These are phyloP conservation scores for Aquilaria sinensis DNA, from an alignment of 345 rosid species.

Conservation along the genomic window DNA sequence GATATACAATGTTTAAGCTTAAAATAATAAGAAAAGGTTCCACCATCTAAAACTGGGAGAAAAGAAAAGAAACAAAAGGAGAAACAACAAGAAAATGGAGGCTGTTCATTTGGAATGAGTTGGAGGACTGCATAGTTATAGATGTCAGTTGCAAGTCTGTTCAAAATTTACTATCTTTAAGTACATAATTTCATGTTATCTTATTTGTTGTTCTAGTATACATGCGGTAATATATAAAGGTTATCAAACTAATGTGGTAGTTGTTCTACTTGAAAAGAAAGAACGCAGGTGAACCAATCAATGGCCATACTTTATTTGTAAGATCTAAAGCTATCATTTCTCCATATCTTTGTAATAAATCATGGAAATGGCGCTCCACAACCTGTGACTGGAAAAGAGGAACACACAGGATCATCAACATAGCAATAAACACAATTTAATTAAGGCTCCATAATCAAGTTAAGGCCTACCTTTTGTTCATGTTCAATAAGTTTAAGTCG, in stretches of 20 bases:
- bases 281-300: constrained; percentile 7
- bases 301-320: constrained; percentile 58
- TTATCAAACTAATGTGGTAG: no score
- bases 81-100: no score
- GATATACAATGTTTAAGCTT: constrained; percentile 6
- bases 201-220: no score
- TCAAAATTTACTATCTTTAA: no score
- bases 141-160: no score
- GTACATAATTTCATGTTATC: no score
- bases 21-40: no score
- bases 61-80: no score
- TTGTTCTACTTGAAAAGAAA: constrained; percentile 6
- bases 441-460: constrained; percentile 7
- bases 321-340: constrained; percentile 65
- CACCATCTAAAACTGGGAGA: no score
- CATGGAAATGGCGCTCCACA: constrained; percentile 84
- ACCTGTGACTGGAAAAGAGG: constrained; percentile 54
- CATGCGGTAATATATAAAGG: no score
- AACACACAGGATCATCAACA: constrained; percentile 10
- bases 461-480: constrained; percentile 54
- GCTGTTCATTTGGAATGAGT: neutral
- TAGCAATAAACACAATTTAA: constrained; percentile 8
- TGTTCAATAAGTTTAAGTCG: constrained; percentile 54
- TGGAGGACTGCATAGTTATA: neutral
- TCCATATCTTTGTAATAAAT: constrained; percentile 88